These are phyloP conservation scores for Carallia pectinifolia DNA, from an alignment of 345 rosid genomes.

Conservation along the genomic window DNA sequence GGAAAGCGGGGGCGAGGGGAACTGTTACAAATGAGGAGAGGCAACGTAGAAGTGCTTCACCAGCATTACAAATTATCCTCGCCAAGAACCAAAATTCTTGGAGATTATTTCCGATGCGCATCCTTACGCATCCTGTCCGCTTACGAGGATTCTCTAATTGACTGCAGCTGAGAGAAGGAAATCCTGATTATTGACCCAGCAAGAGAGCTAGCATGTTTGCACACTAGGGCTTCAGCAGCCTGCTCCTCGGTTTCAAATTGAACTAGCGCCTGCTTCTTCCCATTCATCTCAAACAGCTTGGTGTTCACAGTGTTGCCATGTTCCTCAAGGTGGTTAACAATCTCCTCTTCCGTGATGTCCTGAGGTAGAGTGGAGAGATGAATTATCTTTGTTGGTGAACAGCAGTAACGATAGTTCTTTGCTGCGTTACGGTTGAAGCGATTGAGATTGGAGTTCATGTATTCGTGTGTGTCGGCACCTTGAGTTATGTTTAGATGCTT, in stretches of 20 bases:
- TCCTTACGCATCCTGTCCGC: neutral
- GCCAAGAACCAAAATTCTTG: constrained; percentile 20
- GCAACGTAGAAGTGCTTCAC: constrained; percentile 14
- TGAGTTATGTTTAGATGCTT: constrained; percentile 87
- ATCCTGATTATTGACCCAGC: constrained; percentile 82
- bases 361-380: constrained; percentile 91
- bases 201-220: constrained; percentile 84
- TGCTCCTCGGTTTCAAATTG: constrained; percentile 82
- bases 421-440: constrained; percentile 97
- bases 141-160: constrained; percentile 31
- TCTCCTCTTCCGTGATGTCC: constrained; percentile 81
- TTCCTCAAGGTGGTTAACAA: constrained; percentile 66
- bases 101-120: constrained; percentile 7
- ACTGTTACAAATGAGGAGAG: constrained; percentile 18
- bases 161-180: constrained; percentile 94
- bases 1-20: neutral
- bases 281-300: constrained; percentile 90
- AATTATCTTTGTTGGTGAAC: constrained; percentile 95
- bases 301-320: constrained; percentile 64
- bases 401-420: constrained; percentile 94
- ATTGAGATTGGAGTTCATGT: constrained; percentile 75
- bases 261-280: constrained; percentile 88
- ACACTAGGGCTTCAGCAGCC: constrained; percentile 90
- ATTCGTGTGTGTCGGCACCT: constrained; percentile 85
- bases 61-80: constrained; percentile 25